A percentile compares a stretch with the other conserved stretches of the same genome.
Evolutionary conservation across 305 asterid species (phyloP).

Genomic region (Ilex paraguariensis): DNA sequence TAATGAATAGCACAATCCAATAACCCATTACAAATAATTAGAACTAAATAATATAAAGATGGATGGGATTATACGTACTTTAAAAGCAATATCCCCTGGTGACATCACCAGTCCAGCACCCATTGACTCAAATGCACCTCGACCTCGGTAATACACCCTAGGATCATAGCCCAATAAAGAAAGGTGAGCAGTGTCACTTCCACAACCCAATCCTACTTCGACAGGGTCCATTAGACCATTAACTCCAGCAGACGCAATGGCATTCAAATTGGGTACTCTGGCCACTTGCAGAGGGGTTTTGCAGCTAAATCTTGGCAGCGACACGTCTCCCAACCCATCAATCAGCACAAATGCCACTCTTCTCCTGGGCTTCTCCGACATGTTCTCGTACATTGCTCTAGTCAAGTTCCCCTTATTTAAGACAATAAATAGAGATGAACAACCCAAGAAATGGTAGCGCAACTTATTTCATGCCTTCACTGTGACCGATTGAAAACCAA

Average conservation of each 20-base stretch:
- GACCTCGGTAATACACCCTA: conserved; percentile 80
- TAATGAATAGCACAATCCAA: too few relatives aligned
- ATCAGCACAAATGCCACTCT: conserved; percentile 85
- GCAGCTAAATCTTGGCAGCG: conserved; percentile 69
- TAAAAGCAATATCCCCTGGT: conserved; percentile 93
- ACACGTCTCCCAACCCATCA: conserved; percentile 93
- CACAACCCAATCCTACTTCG: conserved; percentile 90
- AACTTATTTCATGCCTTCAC: too few relatives aligned
- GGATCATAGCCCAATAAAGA: conserved; percentile 90
- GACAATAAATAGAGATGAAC: too few relatives aligned
- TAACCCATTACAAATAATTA: too few relatives aligned
- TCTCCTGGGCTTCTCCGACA: conserved; percentile 52
- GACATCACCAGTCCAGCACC: conserved; percentile 96
- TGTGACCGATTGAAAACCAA: too few relatives aligned
- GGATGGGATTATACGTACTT: conserved; percentile 38
- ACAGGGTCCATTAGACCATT: conserved; percentile 97
- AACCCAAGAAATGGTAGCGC: too few relatives aligned
- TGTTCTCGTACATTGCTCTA: too few relatives aligned
- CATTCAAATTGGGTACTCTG: conserved; percentile 64
- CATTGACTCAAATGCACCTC: conserved; percentile 98
- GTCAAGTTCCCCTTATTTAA: conserved; percentile 14
- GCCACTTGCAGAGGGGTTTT: conserved; percentile 82
- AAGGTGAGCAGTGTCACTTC: conserved; percentile 97
- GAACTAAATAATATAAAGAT: too few relatives aligned
- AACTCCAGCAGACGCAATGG: conserved; percentile 82